phyloP scores from a whole-genome alignment of 768 basidiomycete genomes.

The Pseudohyphozyma bogoriensis region DNA sequence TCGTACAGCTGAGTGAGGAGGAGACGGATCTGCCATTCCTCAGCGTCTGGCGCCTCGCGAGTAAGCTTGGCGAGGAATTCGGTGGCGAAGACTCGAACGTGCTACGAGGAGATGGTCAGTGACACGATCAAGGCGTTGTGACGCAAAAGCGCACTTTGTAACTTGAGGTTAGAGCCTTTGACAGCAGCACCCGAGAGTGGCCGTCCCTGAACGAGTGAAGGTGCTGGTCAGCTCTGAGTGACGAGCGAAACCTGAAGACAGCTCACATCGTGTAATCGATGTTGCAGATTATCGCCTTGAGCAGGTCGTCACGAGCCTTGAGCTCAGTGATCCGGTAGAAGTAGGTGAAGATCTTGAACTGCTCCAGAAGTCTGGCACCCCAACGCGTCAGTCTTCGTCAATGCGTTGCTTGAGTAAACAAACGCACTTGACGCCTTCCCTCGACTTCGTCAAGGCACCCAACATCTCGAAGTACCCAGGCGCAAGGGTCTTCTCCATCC shows the following conservation, averaged over 20 bases:
- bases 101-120: constrained; percentile 45
- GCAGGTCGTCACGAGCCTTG: constrained; percentile 79
- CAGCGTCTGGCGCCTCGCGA: constrained; percentile 51
- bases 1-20: constrained; percentile 95
- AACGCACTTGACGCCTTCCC: constrained; percentile 78
- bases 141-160: constrained; percentile 52
- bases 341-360: constrained; percentile 83
- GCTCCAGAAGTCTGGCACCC: constrained; percentile 62
- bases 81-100: constrained; percentile 79
- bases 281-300: constrained; percentile 80
- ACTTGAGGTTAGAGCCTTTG: constrained; percentile 87
- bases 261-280: constrained; percentile 56
- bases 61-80: constrained; percentile 74
- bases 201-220: constrained; percentile 56
- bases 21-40: constrained; percentile 79
- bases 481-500: constrained; percentile 70
- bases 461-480: constrained; percentile 94
- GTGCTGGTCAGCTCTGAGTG: constrained; percentile 3
- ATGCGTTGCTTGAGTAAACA: background rate
- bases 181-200: constrained; percentile 82
- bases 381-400: background rate
- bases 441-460: constrained; percentile 74
- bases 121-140: background rate
- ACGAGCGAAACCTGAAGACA: background rate
- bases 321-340: constrained; percentile 93